phyloP scores from a whole-genome alignment of 1,284 basidiomycete species.

The Wolfiporia cocos region DNA sequence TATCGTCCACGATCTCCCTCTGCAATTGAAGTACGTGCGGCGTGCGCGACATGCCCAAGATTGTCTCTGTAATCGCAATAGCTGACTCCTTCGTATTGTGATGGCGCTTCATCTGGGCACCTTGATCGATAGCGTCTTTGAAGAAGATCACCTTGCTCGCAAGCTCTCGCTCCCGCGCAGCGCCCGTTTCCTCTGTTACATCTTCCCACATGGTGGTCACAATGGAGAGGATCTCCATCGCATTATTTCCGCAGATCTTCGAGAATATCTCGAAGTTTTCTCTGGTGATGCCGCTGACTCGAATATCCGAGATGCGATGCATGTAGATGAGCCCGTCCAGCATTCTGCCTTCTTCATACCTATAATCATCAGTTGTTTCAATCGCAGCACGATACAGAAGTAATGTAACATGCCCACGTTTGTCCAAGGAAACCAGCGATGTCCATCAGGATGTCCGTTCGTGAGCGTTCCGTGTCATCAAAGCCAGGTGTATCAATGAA shows the following conservation, averaged over 20 bases:
- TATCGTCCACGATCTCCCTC: slow-evolving; percentile 10
- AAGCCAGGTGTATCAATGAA: slow-evolving; percentile 35
- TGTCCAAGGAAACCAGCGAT: slow-evolving; percentile 23
- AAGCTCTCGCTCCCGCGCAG: slow-evolving; percentile 13
- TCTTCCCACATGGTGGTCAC: slow-evolving; percentile 22
- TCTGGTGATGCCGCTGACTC: slow-evolving; percentile 44
- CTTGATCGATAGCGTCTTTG: slow-evolving; percentile 15
- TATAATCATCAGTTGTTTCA: slow-evolving; percentile 11
- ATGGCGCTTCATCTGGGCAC: slow-evolving; percentile 16
- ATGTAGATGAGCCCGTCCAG: slow-evolving; percentile 48
- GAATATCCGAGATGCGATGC: slow-evolving; percentile 46
- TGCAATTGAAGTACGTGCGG: slow-evolving; percentile 11
- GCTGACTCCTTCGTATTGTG: slow-evolving; percentile 10
- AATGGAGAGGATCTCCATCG: slow-evolving; percentile 27
- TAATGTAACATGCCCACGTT: slow-evolving; percentile 20
- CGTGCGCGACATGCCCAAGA: background rate
- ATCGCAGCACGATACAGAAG: background rate
- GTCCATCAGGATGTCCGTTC: slow-evolving; percentile 32
- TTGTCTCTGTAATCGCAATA: slow-evolving; percentile 4
- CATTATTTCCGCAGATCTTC: slow-evolving; percentile 41
- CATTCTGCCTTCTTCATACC: slow-evolving; percentile 31
- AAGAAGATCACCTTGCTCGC: slow-evolving; percentile 14
- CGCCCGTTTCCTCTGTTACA: slow-evolving; percentile 9
- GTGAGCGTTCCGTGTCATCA: slow-evolving; percentile 31
- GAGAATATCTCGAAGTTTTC: slow-evolving; percentile 46